A percentile compares a stretch with the other conserved stretches of the same genome.
phyloP scores from a whole-genome alignment of 2,329 filamentous ascomycete species.

The Paraphoma chrysanthemicola region DNA sequence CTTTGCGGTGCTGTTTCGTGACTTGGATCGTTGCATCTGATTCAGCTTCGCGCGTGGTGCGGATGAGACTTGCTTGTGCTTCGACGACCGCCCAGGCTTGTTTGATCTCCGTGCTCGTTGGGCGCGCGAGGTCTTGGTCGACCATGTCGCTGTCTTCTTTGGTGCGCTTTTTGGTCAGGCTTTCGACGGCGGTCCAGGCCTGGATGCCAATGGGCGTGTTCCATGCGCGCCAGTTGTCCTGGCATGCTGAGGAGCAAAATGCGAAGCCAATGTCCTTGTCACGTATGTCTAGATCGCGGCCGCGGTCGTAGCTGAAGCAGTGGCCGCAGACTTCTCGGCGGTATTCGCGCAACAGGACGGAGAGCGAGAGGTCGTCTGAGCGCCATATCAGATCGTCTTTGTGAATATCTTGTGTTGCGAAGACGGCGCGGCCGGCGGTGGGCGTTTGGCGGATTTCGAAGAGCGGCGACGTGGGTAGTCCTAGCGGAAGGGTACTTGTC shows the following conservation, averaged over 20 bases:
- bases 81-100: constrained; percentile 34
- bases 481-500: constrained; percentile 20
- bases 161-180: constrained; percentile 35
- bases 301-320: constrained; percentile 56
- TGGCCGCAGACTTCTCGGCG: constrained; percentile 57
- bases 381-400: constrained; percentile 46
- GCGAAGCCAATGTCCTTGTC: constrained; percentile 50
- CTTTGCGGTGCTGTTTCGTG: constrained; percentile 43
- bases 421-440: constrained; percentile 54
- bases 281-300: constrained; percentile 49
- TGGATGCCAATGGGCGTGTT: constrained; percentile 36
- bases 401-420: constrained; percentile 47
- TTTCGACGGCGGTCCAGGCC: constrained; percentile 45
- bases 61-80: constrained; percentile 36
- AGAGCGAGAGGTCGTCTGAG: constrained; percentile 47
- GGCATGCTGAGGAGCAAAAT: constrained; percentile 51
- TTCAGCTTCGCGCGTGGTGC: constrained; percentile 19
- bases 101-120: constrained; percentile 34
- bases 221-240: constrained; percentile 42
- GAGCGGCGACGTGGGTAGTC: constrained; percentile 32
- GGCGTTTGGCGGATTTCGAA: constrained; percentile 52
- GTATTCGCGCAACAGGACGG: constrained; percentile 55
- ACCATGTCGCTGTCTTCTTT: constrained; percentile 46
- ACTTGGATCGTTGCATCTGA: constrained; percentile 15
- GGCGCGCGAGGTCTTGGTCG: constrained; percentile 35